A percentile compares a stretch with the other conserved stretches of the same genome.
Evolutionary conservation across 495 filamentous ascomycete species (phyloP).

Genomic region (Aspergillus steynii): DNA sequence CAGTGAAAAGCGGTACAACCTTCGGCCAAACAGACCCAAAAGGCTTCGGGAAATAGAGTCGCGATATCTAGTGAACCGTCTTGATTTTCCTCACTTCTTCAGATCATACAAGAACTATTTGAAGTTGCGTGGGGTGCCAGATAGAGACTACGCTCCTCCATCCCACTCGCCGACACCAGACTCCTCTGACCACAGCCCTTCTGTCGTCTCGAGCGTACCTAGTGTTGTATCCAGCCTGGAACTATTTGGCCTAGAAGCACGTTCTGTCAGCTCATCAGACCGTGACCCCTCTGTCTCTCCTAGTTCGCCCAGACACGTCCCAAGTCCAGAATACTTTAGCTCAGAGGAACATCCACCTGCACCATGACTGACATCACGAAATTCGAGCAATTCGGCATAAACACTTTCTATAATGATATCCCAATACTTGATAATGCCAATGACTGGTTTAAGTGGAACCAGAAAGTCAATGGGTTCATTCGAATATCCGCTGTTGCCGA

Average conservation of each 20-base stretch:
- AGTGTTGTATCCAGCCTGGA: neutral
- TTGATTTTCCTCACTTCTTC: slow-evolving; percentile 1
- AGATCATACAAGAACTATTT: neutral
- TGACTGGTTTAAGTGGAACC: neutral
- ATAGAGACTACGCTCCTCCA: neutral
- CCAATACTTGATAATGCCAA: neutral
- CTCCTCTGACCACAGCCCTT: neutral
- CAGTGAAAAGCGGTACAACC: neutral
- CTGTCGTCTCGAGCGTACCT: neutral
- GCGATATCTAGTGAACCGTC: neutral
- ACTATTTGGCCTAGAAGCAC: neutral
- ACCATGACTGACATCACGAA: neutral
- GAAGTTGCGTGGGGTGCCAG: neutral
- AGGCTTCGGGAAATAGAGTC: neutral
- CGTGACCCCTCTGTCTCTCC: neutral
- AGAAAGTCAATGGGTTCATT: slow-evolving; percentile 1
- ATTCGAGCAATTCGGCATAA: neutral
- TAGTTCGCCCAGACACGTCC: neutral
- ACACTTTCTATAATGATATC: neutral
- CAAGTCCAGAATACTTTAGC: neutral
- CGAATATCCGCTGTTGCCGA: neutral
- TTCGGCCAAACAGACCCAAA: slow-evolving; percentile 1
- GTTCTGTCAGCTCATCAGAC: neutral
- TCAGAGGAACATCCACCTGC: neutral
- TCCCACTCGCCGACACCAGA: neutral